Evolutionary conservation across 371 early-diverging fungal species (phyloP).

Genomic region (Mucor piriformis): DNA sequence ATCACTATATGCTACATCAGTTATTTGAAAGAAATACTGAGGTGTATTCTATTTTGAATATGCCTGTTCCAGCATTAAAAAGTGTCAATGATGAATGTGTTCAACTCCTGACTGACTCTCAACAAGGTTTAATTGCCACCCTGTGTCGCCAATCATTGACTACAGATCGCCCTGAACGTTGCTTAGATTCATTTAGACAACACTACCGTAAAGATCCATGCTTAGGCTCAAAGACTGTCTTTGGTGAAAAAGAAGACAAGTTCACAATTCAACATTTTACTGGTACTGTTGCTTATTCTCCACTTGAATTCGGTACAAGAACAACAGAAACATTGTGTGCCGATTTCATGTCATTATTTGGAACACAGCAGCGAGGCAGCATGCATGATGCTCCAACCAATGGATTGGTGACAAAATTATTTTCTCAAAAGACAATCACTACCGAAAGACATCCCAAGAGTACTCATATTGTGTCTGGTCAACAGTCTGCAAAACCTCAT

Average conservation of each 20-base stretch:
- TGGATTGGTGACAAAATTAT: conserved; percentile 21
- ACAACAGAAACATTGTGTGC: conserved; percentile 69
- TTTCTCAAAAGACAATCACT: conserved; percentile 40
- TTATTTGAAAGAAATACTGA: conserved; percentile 58
- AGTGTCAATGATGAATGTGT: conserved; percentile 45
- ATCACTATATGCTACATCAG: conserved; percentile 61
- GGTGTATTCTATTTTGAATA: conserved; percentile 39
- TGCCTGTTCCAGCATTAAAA: conserved; percentile 24
- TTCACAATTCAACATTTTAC: conserved; percentile 83
- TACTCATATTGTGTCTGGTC: conserved; percentile 55
- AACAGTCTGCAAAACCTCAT: conserved; percentile 51
- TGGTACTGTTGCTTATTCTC: conserved; percentile 71
- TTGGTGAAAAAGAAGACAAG: conserved; percentile 3
- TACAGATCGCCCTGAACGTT: conserved; percentile 5
- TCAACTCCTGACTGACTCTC: conserved; percentile 41
- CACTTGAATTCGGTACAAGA: conserved; percentile 65
- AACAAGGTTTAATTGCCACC: conserved; percentile 51
- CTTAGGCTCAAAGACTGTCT: conserved; percentile 5
- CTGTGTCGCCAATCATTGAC: conserved; percentile 18
- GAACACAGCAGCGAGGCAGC: conserved; percentile 1
- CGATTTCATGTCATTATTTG: conserved; percentile 79
- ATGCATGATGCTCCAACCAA: conserved; percentile 21
- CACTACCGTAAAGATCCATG: conserved; percentile 15
- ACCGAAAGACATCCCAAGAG: conserved; percentile 49
- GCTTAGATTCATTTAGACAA: conserved; percentile 19